Evolutionary conservation across 1,139 yeast genomes (phyloP), one percentile per base, ranked within the genome.

Genomic region (Geotrichum carabidarum): DNA sequence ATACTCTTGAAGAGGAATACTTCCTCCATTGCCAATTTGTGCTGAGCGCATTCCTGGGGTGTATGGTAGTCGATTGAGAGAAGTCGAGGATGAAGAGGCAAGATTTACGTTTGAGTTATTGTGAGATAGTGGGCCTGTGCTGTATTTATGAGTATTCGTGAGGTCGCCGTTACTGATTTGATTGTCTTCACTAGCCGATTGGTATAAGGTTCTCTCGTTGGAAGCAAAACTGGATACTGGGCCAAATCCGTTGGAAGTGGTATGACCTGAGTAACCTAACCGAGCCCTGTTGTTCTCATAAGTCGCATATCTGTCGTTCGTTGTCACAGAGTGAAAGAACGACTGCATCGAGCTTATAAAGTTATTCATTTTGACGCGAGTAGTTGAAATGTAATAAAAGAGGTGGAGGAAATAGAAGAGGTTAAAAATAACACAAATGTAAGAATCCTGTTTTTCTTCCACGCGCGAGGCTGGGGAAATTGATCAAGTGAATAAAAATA

Each of bases 301-400:
- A 1, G 83, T 75, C 50, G 86, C 86, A 65, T 82, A 82, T 64
- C 81, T 83, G 64, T 82, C 86, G 48, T 77, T 81, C 27, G 86
- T 81, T 42, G 85, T 80, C 54, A 82, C 76, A 38, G 84, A 80
- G 63, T 82, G 85, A 55, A 80, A 71, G 63, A 81, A 82, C 42
- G 82, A 75, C 63, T 71, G 71, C 48, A 72, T 68, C n/a, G 63
- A 59, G 49, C 64, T 61, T 44, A 71, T 57, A 51, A 71, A 62
- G 48, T 66, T 65, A 60, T 69, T 66, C 74, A 70, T 65, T n/a
- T 8, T 8, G 12, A 8, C 11, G 44, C 8, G 31, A 22, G 27
- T 22, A 22, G 27, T 22, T 22, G 27, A 22, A 22, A 22, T 22
- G 27, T 22, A 22, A 22, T 22, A 22, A 22, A 22, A 5, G 7